Evolutionary conservation across 352 stramenopile genomes (phyloP).

Genomic region (Globisporangium emineosum): DNA sequence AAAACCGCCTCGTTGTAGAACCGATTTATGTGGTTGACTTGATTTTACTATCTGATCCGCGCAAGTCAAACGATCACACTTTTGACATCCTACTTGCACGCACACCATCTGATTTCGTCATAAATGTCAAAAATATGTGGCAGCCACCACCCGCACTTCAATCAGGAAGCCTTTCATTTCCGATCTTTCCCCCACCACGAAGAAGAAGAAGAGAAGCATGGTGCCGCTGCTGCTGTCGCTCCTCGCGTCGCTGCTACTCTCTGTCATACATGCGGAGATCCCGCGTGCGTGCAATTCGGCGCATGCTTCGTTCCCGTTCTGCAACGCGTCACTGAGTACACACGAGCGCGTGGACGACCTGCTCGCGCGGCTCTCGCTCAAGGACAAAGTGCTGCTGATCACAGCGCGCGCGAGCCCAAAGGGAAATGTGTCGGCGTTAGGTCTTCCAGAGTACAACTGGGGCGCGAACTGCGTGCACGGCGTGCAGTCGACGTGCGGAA

Average conservation of each 20-base stretch:
- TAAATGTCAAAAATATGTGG: not conserved
- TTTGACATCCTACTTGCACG: too few species aligned
- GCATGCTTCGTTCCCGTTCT: constrained; percentile 62
- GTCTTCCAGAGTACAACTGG: constrained; percentile 91
- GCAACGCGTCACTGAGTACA: constrained; percentile 64
- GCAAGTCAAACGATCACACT: too few species aligned
- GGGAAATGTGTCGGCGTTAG: constrained; percentile 78
- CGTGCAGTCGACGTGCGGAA: constrained; percentile 79
- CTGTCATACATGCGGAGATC: constrained; percentile 24
- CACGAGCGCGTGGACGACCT: constrained; percentile 73
- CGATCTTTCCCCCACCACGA: not conserved
- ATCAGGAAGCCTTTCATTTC: constrained; percentile 2
- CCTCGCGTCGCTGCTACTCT: not conserved
- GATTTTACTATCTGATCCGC: too few species aligned
- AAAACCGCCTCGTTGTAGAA: too few species aligned
- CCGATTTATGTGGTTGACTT: too few species aligned
- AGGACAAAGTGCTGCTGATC: constrained; percentile 70
- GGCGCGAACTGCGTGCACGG: constrained; percentile 93
- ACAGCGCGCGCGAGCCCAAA: constrained; percentile 63
- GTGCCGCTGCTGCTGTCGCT: not conserved
- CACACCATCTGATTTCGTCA: too few species aligned
- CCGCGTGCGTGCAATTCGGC: constrained; percentile 47
- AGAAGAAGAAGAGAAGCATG: not conserved
- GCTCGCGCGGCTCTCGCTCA: constrained; percentile 56
- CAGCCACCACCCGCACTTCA: not conserved